Evolutionary conservation across 129 eudicot species (phyloP), one percentile per base, ranked within the genome.

Genomic region (Arctium minus): DNA sequence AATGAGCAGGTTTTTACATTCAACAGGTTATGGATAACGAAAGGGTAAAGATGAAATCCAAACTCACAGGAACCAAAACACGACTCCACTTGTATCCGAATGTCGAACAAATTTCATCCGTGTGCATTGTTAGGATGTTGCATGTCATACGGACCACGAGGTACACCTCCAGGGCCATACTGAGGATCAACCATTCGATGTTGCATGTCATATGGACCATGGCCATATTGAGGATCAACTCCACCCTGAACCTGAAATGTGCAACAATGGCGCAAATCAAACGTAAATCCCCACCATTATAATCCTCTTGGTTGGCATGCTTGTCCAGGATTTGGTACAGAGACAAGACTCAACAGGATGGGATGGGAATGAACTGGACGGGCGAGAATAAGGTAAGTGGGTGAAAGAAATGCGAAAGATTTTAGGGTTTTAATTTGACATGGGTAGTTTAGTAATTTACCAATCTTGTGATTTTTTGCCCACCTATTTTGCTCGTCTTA

Each of bases 181-280:
- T 73, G 86, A 65, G 86, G 83, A 29, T 79, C 72, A 72, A 78
- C 83, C 75, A 84, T 60, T 62, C 35, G 82, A 83, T 70, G 85
- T 38, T 80, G 88, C 85, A 75, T 86, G 77, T 42, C 83, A 68
- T 86, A 77, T 5, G 78, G 79, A 62, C 80, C 88, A 31, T 44
- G 79, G 7, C 76, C 86, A 35, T 86, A 86, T 10, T 73, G 83
- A 1, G 84, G 84, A 22, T 81, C 76, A 65, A 77, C 80, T 76
- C 88, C 88, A 77, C 82, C 83, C 29, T 78, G 88, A 73, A 86
- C 86, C 86, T 86, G 81, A 82, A 82, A 78, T 67, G 56, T 30
- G 30, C 3, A 77, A 53, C n/a, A 86, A 32, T 15, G 76, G 22
- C 27, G 50, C 17, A 46, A 46, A 10, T 46, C 56, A 46, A 10